Evolutionary conservation across 805 yeast genomes (phyloP), one percentile per base, ranked within the genome.

Genomic region (Kurtzmaniella fragi): DNA sequence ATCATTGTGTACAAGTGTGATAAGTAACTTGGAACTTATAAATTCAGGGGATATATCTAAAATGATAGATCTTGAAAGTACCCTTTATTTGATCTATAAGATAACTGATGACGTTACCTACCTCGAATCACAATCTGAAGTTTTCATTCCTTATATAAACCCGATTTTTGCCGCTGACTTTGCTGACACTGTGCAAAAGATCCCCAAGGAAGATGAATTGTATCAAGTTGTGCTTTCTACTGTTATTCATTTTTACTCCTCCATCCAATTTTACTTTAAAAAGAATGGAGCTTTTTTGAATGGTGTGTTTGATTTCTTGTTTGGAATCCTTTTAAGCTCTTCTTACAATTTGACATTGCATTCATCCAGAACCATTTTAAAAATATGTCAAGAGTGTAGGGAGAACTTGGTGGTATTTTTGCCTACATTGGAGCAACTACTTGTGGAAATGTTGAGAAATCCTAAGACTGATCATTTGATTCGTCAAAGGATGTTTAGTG

Each of bases 261-360:
- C 79, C 0, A 69, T 80, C 31, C 78, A 73, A 31, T 76, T 78
- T 53, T 84, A 75, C 49, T 82, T 82, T 54, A 73, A 73, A 45
- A 48, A 61, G 0, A 45, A 42, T 5, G 85, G 85, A 3, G 43
- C 54, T 8, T 77, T 67, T 44, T 56, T 84, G 11, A 64, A 77
- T 0, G 48, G 56, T 0, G 76, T 83, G 2, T 70, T 86, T 40
- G 74, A 74, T 32, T 80, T 77, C 42, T 54, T 82, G 13, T 79
- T 82, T 36, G 47, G 63, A 38, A 58, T 56, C 38, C 67, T 61
- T 36, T 47, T 71, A 46, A 46, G 56, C 6, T 44, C 47, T 31
- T 47, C 57, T 14, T 31, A 32, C 13, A 47, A 13, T 25, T 43
- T 61, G 13, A 59, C 73, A 1, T 52, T 68, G 11, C 52, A 59